Percentiles rank a stretch among this genome's conserved stretches.
Evolutionary conservation across 2,329 filamentous ascomycete genomes (phyloP).

Genomic region (Kalaharituber pfeilii): DNA sequence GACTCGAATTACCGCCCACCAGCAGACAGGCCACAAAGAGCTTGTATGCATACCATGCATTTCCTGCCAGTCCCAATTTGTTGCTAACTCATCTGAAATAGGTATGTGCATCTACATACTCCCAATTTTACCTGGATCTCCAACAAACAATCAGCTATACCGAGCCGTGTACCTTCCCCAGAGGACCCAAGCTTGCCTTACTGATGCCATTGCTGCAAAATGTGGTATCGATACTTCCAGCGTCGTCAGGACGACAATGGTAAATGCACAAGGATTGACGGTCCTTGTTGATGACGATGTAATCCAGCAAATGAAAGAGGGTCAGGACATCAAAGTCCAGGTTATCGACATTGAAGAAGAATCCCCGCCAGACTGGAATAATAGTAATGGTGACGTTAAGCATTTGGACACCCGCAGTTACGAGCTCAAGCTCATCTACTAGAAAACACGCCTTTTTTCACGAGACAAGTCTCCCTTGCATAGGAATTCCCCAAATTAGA

Average conservation of each 20-base stretch:
- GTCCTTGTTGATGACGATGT: conserved; percentile 85
- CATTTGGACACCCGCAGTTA: conserved; percentile 27
- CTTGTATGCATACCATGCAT: too few species aligned
- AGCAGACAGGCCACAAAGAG: conserved; percentile 49
- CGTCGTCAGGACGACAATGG: conserved; percentile 52
- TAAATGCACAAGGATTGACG: conserved; percentile 57
- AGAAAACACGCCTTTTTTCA: too few species aligned
- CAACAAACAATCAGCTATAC: conserved; percentile 45
- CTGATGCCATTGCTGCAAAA: conserved; percentile 55
- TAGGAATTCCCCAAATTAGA: too few species aligned
- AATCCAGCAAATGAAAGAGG: conserved; percentile 65
- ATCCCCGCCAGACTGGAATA: conserved; percentile 25
- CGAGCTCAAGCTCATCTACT: conserved; percentile 17
- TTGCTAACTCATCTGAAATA: conserved; percentile 7
- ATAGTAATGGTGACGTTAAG: conserved; percentile 33
- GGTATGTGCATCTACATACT: conserved; percentile 80
- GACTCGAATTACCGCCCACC: conserved; percentile 71
- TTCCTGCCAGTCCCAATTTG: conserved; percentile 1
- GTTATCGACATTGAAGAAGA: conserved; percentile 44
- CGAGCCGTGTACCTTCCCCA: conserved; percentile 72
- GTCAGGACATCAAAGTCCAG: conserved; percentile 68
- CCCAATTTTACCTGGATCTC: conserved; percentile 29
- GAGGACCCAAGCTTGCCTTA: conserved; percentile 57
- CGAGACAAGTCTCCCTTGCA: too few species aligned
- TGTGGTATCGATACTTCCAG: conserved; percentile 59